Percentiles rank a stretch among this genome's conserved stretches.
Conservation (phyloP, 2,329 filamentous ascomycete species). For the Paraconiothyrium sp. region DNA sequence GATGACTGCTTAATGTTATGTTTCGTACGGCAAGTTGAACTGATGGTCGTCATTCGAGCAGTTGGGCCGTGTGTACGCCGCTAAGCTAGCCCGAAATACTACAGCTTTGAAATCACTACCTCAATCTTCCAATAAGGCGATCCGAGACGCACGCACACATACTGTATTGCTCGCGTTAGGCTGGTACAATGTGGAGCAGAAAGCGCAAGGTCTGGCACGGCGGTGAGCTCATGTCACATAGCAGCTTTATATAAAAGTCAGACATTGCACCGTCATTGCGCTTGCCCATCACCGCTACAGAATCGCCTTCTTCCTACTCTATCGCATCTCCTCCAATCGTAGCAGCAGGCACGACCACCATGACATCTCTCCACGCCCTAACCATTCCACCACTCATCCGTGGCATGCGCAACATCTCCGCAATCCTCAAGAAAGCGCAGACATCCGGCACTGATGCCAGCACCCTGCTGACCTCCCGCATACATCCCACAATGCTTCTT, state of each 20-base stretch:
- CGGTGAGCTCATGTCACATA: neutral
- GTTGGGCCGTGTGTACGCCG: neutral
- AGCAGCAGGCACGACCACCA: slow-evolving; percentile 17
- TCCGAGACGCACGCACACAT: neutral
- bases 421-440: slow-evolving; percentile 54
- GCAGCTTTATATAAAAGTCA: neutral
- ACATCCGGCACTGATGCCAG: slow-evolving; percentile 48
- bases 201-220: neutral
- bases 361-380: slow-evolving; percentile 44
- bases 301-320: no score
- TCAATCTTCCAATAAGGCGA: neutral
- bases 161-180: neutral
- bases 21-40: neutral
- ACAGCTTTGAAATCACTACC: neutral
- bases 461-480: slow-evolving; percentile 52
- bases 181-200: neutral
- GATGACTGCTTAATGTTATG: neutral
- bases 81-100: neutral
- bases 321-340: neutral
- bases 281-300: no score
- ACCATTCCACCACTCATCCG: slow-evolving; percentile 55
- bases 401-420: slow-evolving; percentile 54
- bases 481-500: slow-evolving; percentile 61
- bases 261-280: neutral
- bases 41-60: neutral